Base-by-base conservation (phyloP, 2,329 filamentous ascomycete genomes). In the Aureobasidium vineae region DNA sequence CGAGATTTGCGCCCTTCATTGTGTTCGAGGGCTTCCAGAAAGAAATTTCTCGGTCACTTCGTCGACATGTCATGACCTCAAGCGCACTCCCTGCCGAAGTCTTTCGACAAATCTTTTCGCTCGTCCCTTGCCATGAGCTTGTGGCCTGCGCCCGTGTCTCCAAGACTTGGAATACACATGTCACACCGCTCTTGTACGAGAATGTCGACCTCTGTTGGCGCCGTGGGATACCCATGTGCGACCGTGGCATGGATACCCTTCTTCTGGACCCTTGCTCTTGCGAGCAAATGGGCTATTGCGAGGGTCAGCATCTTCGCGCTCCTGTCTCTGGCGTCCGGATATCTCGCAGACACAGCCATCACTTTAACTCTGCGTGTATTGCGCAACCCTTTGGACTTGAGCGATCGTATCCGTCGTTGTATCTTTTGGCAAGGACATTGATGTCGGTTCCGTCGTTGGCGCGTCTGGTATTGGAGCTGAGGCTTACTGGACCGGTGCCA, bases 301-400 rank as follows among this genome's bases (percentile, higher is more conserved):
- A 57, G 15, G 26, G 33, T 19, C 21, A 21, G 19, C 53, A 57
- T 21, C 33, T 40, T 2, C 10, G 19, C 16, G 53, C 38, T 5
- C 36, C 53, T 26, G n/a, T 41, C 21, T 57, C 53, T 41, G 53
- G 53, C 6, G 5, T 40, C 26, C 53, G 36, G 2, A 57, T 19
- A 41, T 36, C n/a, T 11, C 53, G 53, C 11, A 57, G 53, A 57
- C 53, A 57, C 38, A 57, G 53, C 41, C 33, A 26, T 28, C 33
- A 41, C 10, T 16, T 6, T 6, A 41, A 11, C n/a, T 1, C 15
- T 28, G 26, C 4, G 7, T 57, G 53, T 21, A 41, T 57, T 19
- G 36, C 36, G 3, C 53, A 28, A 21, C 53, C 36, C 33, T 41
- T 41, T 21, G 53, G 38, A 10, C 10, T 16, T 13, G n/a, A 28